Conservation (phyloP, 768 basidiomycete genomes). For the Macrocybe gigantea region DNA sequence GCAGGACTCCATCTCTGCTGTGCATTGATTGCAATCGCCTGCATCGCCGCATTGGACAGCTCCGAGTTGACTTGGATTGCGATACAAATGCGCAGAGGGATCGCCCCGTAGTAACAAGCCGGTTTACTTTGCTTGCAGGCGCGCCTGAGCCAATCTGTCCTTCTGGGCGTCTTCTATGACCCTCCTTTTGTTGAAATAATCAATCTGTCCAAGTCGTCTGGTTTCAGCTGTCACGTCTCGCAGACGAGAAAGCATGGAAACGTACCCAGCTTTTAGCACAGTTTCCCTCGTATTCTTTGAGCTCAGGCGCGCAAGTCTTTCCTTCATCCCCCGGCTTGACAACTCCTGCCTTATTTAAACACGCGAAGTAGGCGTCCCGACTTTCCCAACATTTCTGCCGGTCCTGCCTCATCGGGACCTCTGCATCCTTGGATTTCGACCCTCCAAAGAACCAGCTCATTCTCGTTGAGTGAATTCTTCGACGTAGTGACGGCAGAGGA, state of each 20-base stretch:
- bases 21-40: not conserved
- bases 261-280: slow-evolving; percentile 91
- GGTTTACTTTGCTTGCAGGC: slow-evolving; percentile 21
- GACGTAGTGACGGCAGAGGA: no score
- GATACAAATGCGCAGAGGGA: not conserved
- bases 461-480: not conserved
- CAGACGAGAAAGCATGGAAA: slow-evolving; percentile 6
- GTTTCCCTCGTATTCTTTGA: slow-evolving; percentile 54
- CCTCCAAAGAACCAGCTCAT: slow-evolving; percentile 40
- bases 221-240: not conserved
- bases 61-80: not conserved
- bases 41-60: not conserved
- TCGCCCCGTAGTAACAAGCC: not conserved
- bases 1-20: not conserved
- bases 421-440: slow-evolving; percentile 32
- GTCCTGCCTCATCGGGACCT: slow-evolving; percentile 49
- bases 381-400: slow-evolving; percentile 82
- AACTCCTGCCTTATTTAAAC: slow-evolving; percentile 66
- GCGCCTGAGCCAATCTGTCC: slow-evolving; percentile 50
- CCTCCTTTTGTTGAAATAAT: slow-evolving; percentile 91
- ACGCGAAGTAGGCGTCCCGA: slow-evolving; percentile 80
- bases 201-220: slow-evolving; percentile 49
- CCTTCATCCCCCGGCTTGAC: slow-evolving; percentile 72
- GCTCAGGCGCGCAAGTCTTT: slow-evolving; percentile 51
- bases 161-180: slow-evolving; percentile 78